Evolutionary conservation across 768 basidiomycete species (phyloP), one percentile per base, ranked within the genome.

Genomic region (Hemileccinum impolitum): DNA sequence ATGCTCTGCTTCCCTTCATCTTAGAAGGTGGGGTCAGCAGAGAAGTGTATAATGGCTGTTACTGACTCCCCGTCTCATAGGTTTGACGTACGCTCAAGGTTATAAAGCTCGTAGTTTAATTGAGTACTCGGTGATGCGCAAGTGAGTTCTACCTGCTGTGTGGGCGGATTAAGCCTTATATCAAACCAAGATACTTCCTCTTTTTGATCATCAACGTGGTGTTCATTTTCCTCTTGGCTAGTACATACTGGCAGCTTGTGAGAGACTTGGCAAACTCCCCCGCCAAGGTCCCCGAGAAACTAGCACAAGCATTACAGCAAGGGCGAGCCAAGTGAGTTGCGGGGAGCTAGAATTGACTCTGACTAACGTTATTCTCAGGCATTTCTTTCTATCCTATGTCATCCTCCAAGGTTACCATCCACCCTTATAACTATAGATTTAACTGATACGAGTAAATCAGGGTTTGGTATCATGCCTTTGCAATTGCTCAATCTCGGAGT

Each of bases 401-500:
- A 85, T 91, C 44, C 75, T 91, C 4, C 90, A 93, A 80, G 87
- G 87, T 84, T 43, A 15, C 56, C 26, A 21, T 23, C 10, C 30
- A 9, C 9, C 32, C 15, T 28, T 17, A 5, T 44, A 37, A 12
- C 15, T 8, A 15, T 31, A 39, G 28, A 15, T 25, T 48, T 30
- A 12, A 39, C 50, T 62, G 40, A 57, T n/a, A n/a, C 13, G 19
- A 43, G 21, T 43, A 15, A 25, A 9, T 17, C 45, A 91, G 91
- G 87, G 1, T 68, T 98, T 26, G 95, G 91, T 58, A 83, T 98
- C 60, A 95, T 97, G 89, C 96, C 96, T 4, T 71, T 98, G 31
- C 94, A 99, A 59, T 75, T 99, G 10, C 79, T 99, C 19, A 97
- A 97, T 61, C 72, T 96, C 9, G 94, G 94, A 7, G 82, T 94